These are phyloP conservation scores for Hanseniaspora taiwanica DNA, from an alignment of 805 yeast genomes.

Conservation along the genomic window DNA sequence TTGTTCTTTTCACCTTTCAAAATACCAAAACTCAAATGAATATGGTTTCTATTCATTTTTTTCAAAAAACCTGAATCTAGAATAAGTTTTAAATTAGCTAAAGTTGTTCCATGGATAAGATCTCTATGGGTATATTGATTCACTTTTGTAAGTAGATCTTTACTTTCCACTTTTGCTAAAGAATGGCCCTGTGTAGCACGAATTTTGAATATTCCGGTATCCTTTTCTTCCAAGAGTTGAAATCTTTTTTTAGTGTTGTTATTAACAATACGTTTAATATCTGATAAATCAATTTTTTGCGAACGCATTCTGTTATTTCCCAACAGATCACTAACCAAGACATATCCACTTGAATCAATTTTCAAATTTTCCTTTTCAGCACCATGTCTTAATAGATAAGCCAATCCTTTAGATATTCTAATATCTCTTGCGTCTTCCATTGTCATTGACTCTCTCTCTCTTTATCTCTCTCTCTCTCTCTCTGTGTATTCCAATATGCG, in stretches of 20 bases:
- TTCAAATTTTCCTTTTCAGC: constrained; percentile 54
- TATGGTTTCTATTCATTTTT: constrained; percentile 67
- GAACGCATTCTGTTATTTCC: constrained; percentile 45
- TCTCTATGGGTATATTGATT: constrained; percentile 28
- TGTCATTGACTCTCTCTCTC: too few species aligned
- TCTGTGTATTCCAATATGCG: too few species aligned
- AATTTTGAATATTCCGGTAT: constrained; percentile 30
- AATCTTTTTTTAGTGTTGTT: constrained; percentile 63
- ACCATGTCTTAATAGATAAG: constrained; percentile 76
- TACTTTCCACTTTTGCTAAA: constrained; percentile 30
- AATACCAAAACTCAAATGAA: constrained; percentile 65
- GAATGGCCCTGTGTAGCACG: constrained; percentile 95
- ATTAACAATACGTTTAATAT: constrained; percentile 46
- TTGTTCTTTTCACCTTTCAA: constrained; percentile 18
- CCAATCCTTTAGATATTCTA: constrained; percentile 56
- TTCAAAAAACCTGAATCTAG: constrained; percentile 42
- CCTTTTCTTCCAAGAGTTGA: constrained; percentile 28
- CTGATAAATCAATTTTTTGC: constrained; percentile 39
- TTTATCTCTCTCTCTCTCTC: too few species aligned
- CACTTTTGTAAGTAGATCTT: constrained; percentile 30
- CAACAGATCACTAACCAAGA: constrained; percentile 40
- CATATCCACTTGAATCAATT: constrained; percentile 59
- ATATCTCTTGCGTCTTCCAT: constrained; percentile 28
- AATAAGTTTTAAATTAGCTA: constrained; percentile 34
- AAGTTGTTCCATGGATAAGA: constrained; percentile 74